Conservation (phyloP, 805 yeast genomes). For the Candida coleopterorum region DNA sequence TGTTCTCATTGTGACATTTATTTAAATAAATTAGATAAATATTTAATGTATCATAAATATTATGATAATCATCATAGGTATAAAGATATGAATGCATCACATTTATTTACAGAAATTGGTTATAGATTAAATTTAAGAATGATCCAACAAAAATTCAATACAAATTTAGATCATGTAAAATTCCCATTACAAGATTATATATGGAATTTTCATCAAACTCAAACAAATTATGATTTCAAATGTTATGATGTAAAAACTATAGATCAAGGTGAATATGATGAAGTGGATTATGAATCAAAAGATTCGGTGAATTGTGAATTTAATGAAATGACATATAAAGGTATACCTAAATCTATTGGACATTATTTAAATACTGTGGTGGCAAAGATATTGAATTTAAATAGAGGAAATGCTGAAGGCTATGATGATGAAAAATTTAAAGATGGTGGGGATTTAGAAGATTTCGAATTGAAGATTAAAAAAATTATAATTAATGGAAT, state of each 20-base stretch:
- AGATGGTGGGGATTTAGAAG: slow-evolving; percentile 27
- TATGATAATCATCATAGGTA: slow-evolving; percentile 41
- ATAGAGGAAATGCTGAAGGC: slow-evolving; percentile 41
- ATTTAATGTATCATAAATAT: slow-evolving; percentile 59
- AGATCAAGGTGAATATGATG: slow-evolving; percentile 36
- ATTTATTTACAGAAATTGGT: slow-evolving; percentile 50
- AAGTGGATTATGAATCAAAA: slow-evolving; percentile 20
- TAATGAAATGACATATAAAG: slow-evolving; percentile 7
- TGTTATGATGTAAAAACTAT: slow-evolving; percentile 30
- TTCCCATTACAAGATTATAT: slow-evolving; percentile 18
- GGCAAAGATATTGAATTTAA: slow-evolving; percentile 25
- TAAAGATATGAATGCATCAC: slow-evolving; percentile 59
- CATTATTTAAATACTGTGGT: slow-evolving; percentile 35
- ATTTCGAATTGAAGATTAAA: slow-evolving; percentile 15
- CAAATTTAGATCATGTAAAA: slow-evolving; percentile 10
- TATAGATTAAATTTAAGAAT: slow-evolving; percentile 37
- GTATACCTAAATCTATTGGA: slow-evolving; percentile 19
- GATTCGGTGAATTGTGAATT: slow-evolving; percentile 11
- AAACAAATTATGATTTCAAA: slow-evolving; percentile 22
- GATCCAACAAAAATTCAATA: slow-evolving; percentile 9
- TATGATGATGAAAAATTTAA: slow-evolving; percentile 24
- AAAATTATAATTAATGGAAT: slow-evolving; percentile 31
- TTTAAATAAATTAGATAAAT: slow-evolving; percentile 53
- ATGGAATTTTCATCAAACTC: slow-evolving; percentile 29
- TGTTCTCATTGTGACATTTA: slow-evolving; percentile 52